A percentile compares a stretch with the other conserved stretches of the same genome.
Evolutionary conservation across 2,329 filamentous ascomycete genomes (phyloP).

Genomic region (Fusarium sp.): DNA sequence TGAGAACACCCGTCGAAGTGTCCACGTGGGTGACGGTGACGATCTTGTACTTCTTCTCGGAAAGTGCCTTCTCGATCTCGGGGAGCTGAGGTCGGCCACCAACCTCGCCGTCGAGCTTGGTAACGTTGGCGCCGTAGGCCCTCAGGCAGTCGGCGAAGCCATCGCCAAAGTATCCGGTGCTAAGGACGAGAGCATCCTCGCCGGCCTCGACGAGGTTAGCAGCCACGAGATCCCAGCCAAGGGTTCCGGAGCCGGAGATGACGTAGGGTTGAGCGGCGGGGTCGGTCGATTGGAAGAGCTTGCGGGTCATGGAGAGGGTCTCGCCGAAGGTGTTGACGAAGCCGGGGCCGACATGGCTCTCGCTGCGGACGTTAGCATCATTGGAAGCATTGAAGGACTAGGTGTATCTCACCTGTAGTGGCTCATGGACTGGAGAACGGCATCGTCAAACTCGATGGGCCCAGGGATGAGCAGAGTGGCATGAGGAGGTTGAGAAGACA

Average conservation of each 20-base stretch:
- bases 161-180: conserved; percentile 97
- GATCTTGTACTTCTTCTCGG: conserved; percentile 92
- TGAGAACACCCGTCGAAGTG: conserved; percentile 95
- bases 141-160: conserved; percentile 93
- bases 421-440: conserved; percentile 92
- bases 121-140: conserved; percentile 90
- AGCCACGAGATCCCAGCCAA: conserved; percentile 97
- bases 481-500: conserved; percentile 73
- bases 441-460: conserved; percentile 98
- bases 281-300: conserved; percentile 92
- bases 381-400: background rate
- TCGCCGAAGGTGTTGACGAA: conserved; percentile 95
- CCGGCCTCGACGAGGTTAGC: conserved; percentile 91
- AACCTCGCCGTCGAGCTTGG: conserved; percentile 89
- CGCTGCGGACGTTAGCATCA: conserved; percentile 63
- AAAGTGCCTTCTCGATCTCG: conserved; percentile 89
- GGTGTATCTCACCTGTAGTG: conserved; percentile 76
- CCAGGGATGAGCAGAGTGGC: conserved; percentile 92
- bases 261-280: conserved; percentile 89
- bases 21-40: conserved; percentile 97
- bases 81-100: conserved; percentile 87
- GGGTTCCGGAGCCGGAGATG: conserved; percentile 92
- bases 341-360: conserved; percentile 90
- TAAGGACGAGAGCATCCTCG: conserved; percentile 91
- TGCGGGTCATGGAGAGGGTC: conserved; percentile 85